Conservation (phyloP, 495 filamentous ascomycete species). For the Neurospora sp. region DNA sequence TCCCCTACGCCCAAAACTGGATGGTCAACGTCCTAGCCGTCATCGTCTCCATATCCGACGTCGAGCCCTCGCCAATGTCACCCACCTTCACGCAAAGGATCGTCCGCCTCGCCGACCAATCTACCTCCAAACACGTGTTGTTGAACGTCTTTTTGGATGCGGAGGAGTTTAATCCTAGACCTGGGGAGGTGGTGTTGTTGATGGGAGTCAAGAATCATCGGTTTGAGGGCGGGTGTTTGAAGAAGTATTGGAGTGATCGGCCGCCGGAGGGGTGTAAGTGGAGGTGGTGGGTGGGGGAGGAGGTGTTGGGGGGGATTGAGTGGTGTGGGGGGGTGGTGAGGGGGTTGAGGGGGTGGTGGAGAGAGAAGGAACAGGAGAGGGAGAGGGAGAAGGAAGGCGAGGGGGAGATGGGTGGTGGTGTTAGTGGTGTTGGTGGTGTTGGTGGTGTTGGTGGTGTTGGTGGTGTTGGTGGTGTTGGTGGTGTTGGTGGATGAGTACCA, state of each 20-base stretch:
- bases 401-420: not conserved
- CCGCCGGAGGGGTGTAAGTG: conserved; percentile 8
- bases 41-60: conserved; percentile 26
- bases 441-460: not conserved
- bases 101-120: conserved; percentile 30
- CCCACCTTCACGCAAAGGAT: conserved; percentile 33
- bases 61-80: conserved; percentile 25
- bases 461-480: not conserved
- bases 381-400: conserved; percentile 21
- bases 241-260: conserved; percentile 37
- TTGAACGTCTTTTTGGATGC: conserved; percentile 38
- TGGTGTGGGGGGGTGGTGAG: conserved; percentile 33
- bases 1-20: conserved; percentile 41
- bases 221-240: conserved; percentile 36
- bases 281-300: conserved; percentile 34
- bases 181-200: conserved; percentile 34
- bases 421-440: not conserved
- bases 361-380: not conserved
- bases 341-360: conserved; percentile 33
- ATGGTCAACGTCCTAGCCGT: conserved; percentile 37
- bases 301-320: conserved; percentile 9
- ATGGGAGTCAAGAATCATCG: conserved; percentile 38
- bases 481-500: not conserved
- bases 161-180: conserved; percentile 24
- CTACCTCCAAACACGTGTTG: conserved; percentile 31